A percentile compares a stretch with the other conserved stretches of the same genome.
Conservation (phyloP, 148 eudicot genomes). For the Chenopodium quinoa region DNA sequence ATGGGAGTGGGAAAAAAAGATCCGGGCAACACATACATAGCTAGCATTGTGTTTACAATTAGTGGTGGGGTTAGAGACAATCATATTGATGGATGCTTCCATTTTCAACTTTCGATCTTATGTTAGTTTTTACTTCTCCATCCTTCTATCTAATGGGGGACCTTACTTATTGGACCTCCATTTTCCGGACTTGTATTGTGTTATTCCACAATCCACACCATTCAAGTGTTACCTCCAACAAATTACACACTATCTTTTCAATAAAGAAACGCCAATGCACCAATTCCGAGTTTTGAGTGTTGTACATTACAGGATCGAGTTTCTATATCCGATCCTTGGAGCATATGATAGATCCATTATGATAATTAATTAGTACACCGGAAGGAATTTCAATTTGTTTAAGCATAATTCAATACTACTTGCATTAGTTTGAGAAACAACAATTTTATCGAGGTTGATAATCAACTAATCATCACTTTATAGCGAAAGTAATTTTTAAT, state of each 20-base stretch:
- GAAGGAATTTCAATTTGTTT: too few species aligned
- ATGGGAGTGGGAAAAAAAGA: background rate
- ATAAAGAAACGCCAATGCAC: background rate
- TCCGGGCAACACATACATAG: background rate
- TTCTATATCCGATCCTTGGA: too few species aligned
- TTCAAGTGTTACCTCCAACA: constrained; percentile 13
- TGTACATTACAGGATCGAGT: too few species aligned
- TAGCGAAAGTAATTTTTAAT: too few species aligned
- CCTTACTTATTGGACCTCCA: background rate
- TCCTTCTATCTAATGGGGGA: background rate
- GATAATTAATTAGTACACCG: too few species aligned
- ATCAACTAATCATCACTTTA: too few species aligned
- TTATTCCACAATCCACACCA: constrained; percentile 11
- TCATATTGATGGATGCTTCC: constrained; percentile 28
- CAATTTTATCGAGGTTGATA: too few species aligned
- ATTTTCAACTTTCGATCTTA: constrained; percentile 21
- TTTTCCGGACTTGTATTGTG: background rate
- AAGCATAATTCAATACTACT: too few species aligned
- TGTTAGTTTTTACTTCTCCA: background rate
- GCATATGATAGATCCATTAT: too few species aligned
- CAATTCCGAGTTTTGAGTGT: background rate
- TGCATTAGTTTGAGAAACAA: too few species aligned
- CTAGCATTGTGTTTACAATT: constrained; percentile 9
- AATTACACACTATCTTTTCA: constrained; percentile 13
- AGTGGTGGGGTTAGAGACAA: constrained; percentile 29